Evolutionary conservation across 2,329 filamentous ascomycete genomes (phyloP).

Genomic region (Furcasterigmium furcatum): DNA sequence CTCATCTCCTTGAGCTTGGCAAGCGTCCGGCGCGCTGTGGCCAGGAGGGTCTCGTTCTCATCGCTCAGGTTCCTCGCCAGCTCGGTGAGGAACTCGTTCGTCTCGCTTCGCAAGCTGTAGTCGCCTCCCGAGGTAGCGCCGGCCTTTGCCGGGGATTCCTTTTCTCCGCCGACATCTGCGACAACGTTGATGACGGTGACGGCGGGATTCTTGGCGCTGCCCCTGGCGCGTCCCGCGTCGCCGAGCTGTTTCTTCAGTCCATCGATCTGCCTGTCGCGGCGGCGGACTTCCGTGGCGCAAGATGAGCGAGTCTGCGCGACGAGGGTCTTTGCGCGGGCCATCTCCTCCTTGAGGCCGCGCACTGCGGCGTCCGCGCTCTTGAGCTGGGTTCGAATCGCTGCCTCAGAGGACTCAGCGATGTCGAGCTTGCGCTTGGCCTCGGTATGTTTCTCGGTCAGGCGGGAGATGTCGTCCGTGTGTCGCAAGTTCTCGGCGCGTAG

Average conservation of each 20-base stretch:
- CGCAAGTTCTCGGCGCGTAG: slow-evolving; percentile 74
- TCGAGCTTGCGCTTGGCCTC: slow-evolving; percentile 55
- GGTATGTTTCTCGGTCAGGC: slow-evolving; percentile 49
- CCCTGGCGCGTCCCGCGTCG: slow-evolving; percentile 63
- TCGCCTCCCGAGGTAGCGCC: slow-evolving; percentile 42
- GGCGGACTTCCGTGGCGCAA: slow-evolving; percentile 87
- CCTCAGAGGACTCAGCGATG: slow-evolving; percentile 66
- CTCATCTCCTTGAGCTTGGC: slow-evolving; percentile 68
- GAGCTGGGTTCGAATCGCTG: slow-evolving; percentile 65
- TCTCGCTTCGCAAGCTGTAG: slow-evolving; percentile 78
- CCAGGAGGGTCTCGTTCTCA: slow-evolving; percentile 83
- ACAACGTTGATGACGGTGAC: slow-evolving; percentile 56
- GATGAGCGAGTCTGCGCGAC: slow-evolving; percentile 81
- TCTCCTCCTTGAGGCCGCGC: slow-evolving; percentile 79
- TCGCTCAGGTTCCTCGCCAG: slow-evolving; percentile 81
- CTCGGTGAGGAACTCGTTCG: slow-evolving; percentile 85
- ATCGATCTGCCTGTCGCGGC: slow-evolving; percentile 85
- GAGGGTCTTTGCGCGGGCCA: slow-evolving; percentile 72
- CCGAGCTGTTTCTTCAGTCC: slow-evolving; percentile 82
- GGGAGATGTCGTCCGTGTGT: slow-evolving; percentile 65
- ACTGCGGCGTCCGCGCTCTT: slow-evolving; percentile 71
- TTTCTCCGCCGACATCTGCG: slow-evolving; percentile 48
- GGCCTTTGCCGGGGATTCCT: slow-evolving; percentile 25
- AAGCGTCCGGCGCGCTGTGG: slow-evolving; percentile 68
- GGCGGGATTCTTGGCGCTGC: slow-evolving; percentile 49